Conservation (phyloP, 768 basidiomycete species). For the Leccinellum rugosiceps region DNA sequence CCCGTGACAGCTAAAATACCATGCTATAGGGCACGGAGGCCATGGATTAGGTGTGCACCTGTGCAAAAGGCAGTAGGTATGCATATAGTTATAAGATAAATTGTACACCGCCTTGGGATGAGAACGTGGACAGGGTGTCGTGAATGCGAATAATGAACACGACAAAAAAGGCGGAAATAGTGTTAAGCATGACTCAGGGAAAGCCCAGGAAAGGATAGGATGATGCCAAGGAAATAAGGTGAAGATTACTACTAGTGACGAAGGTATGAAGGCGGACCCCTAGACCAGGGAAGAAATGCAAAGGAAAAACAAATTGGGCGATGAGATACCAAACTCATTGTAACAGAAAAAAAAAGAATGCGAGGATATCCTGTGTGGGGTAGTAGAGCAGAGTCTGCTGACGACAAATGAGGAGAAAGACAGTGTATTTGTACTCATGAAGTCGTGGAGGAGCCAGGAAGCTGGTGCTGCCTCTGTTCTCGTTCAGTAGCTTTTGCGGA, state of each 20-base stretch:
- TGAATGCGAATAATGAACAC: conserved; percentile 29
- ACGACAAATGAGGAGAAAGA: conserved; percentile 9
- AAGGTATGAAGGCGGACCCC: conserved; percentile 27
- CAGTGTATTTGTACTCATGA: conserved; percentile 27
- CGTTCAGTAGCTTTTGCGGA: conserved; percentile 79
- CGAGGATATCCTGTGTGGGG: conserved; percentile 29
- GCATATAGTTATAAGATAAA: conserved; percentile 34
- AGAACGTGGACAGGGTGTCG: conserved; percentile 18
- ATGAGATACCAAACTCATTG: conserved; percentile 25
- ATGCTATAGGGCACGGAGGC: conserved; percentile 20
- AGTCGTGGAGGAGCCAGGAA: conserved; percentile 23
- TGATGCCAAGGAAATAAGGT: conserved; percentile 25
- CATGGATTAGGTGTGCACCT: conserved; percentile 30
- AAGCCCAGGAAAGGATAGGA: conserved; percentile 26
- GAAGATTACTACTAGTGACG: conserved; percentile 30
- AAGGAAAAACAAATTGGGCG: conserved; percentile 21
- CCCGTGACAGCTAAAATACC: conserved; percentile 10
- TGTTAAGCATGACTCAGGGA: conserved; percentile 27
- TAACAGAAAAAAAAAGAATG: conserved; percentile 14
- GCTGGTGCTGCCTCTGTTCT: conserved; percentile 34
- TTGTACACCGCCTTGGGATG: conserved; percentile 31
- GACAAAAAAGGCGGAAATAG: conserved; percentile 17
- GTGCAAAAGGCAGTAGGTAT: conserved; percentile 33
- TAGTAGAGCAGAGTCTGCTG: conserved; percentile 24
- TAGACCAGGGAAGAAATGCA: conserved; percentile 18